These are phyloP conservation scores for Paramecium primaurelia DNA, from an alignment of 73 alveolate species.

Conservation along the genomic window DNA sequence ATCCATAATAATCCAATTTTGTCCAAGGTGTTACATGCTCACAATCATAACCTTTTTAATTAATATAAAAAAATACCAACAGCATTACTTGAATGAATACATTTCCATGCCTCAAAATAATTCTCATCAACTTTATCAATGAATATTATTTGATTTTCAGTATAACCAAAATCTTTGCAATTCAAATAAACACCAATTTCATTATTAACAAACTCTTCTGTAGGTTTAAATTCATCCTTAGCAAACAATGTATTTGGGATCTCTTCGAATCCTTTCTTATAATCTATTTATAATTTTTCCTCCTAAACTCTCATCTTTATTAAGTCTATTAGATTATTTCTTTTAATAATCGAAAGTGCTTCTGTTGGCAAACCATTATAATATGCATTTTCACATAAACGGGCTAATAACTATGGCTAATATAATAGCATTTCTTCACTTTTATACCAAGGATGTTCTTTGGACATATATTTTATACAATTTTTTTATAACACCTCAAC, in stretches of 20 bases:
- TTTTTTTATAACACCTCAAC: neutral
- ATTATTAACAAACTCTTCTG: neutral
- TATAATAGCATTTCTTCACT: neutral
- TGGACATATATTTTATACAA: neutral
- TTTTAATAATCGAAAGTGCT: neutral
- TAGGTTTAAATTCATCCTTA: conserved; percentile 20
- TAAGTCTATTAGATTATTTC: neutral
- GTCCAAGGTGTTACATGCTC: neutral
- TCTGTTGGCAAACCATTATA: neutral
- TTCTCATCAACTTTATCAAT: neutral
- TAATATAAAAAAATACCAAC: neutral
- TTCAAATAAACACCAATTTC: neutral
- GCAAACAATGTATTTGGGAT: neutral
- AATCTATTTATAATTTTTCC: neutral
- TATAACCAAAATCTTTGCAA: neutral
- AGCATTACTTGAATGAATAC: neutral
- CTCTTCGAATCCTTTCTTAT: neutral
- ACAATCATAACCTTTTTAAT: neutral
- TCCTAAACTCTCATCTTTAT: neutral
- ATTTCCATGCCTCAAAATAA: neutral
- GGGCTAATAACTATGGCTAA: neutral
- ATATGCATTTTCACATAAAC: neutral
- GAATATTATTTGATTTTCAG: neutral
- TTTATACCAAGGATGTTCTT: conserved; percentile 22
- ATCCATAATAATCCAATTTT: neutral